Percentiles rank a stretch among this genome's conserved stretches.
These are phyloP conservation scores for Nigrospora sphaerica DNA, from an alignment of 2,329 filamentous ascomycete genomes.

Conservation along the genomic window DNA sequence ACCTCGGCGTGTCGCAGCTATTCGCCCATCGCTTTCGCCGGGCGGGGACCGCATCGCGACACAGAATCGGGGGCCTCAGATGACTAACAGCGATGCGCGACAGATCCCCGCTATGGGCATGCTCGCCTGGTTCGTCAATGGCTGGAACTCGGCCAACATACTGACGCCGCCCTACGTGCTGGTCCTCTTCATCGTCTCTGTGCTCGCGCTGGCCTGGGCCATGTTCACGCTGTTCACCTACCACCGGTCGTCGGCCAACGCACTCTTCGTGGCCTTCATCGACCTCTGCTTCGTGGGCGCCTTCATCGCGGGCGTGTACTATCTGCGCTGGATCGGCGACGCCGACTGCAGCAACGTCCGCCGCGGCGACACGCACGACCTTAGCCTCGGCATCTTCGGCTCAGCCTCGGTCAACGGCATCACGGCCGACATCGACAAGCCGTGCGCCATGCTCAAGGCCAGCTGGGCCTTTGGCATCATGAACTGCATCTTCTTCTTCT, in stretches of 20 bases:
- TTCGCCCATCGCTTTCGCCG: too few species aligned
- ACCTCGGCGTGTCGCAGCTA: too few species aligned
- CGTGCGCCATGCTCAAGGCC: constrained; percentile 88
- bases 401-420: constrained; percentile 44
- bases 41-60: too few species aligned
- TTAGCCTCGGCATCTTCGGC: constrained; percentile 56
- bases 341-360: constrained; percentile 62
- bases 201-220: constrained; percentile 56
- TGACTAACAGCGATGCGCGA: too few species aligned
- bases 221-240: constrained; percentile 61
- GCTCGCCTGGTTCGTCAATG: constrained; percentile 59
- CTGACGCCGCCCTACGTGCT: constrained; percentile 58
- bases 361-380: constrained; percentile 40
- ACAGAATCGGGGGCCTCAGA: too few species aligned
- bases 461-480: constrained; percentile 87
- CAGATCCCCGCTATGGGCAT: constrained; percentile 61
- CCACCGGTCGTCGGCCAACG: constrained; percentile 53
- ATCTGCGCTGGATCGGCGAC: constrained; percentile 49
- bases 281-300: constrained; percentile 57
- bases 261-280: constrained; percentile 52
- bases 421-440: constrained; percentile 57
- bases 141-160: constrained; percentile 47
- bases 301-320: constrained; percentile 56
- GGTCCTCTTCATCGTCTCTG: constrained; percentile 60
- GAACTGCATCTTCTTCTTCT: constrained; percentile 72